Evolutionary conservation across 148 eudicot genomes (phyloP), one percentile per base, ranked within the genome.

Genomic region (Selenicereus undatus): DNA sequence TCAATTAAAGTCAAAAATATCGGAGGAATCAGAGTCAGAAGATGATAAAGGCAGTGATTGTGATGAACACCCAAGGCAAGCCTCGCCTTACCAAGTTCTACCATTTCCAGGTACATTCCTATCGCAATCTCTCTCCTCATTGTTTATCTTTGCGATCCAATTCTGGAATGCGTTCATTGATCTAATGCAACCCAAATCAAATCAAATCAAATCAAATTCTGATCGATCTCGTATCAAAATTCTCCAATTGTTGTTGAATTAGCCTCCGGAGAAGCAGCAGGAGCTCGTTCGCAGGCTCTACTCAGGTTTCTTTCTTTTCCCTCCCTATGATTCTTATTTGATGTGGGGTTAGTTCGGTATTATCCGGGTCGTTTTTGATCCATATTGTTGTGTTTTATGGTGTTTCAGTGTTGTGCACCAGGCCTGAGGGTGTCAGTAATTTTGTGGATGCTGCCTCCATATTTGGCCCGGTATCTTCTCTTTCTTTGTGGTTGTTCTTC

Each of bases 191-290:
- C 18, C 20, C 10, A 35, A 26, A 60, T 36, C 64, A 35, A 20
- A 35, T 20, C 4, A 20, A 65, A 72, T 36, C 50, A 24, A 20
- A 35, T 20, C 0, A 12, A 66, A 32, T 54, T 43, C 42, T 2
- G 52, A 69, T 60, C 62, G 3, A 32, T 24, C 62, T 76, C 18
- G 5, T 52, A 42, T 16, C 26, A 27, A 9, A 9, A 32, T 22
- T 51, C 8, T 52, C 27, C 69, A 56, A 14, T 42, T 20, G 3
- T 9, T 16, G 26, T 52, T 51, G 18, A 77, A 82, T 73, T 51
- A 93, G 97, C 85, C 93, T 43, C 86, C 88, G 80, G 93, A 93
- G 85, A 90, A 91, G 89, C 95, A 93, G 73, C 95, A 90, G 79
- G 95, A 91, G 79, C 87, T 93, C 32, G 87, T 93, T 82, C 91